Conservation (phyloP, 768 basidiomycete genomes). For the Chalciporus sphaerocephalus region DNA sequence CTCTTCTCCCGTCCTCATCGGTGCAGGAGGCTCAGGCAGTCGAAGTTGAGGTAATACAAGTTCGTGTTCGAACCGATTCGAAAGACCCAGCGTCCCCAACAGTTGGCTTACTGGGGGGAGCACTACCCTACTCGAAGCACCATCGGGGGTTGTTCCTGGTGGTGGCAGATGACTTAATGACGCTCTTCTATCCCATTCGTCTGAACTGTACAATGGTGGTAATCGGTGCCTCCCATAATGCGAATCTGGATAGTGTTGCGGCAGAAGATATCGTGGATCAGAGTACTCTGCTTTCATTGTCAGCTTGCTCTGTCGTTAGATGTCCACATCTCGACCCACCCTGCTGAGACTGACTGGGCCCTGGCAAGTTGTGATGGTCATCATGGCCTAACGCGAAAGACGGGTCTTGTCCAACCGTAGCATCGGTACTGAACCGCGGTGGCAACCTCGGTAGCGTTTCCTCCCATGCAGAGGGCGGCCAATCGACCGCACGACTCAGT, state of each 20-base stretch:
- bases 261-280: constrained; percentile 19
- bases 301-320: neutral
- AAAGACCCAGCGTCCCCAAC: constrained; percentile 20
- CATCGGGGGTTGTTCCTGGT: constrained; percentile 13
- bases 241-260: constrained; percentile 15
- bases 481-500: constrained; percentile 23
- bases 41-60: constrained; percentile 29
- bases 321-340: constrained; percentile 14
- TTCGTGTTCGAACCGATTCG: constrained; percentile 16
- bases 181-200: constrained; percentile 21
- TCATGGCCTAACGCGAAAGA: constrained; percentile 10
- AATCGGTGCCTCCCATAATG: constrained; percentile 24
- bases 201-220: constrained; percentile 21
- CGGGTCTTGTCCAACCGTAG: neutral
- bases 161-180: constrained; percentile 21
- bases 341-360: constrained; percentile 10
- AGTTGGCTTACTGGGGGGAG: constrained; percentile 28
- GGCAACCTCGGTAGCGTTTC: constrained; percentile 10
- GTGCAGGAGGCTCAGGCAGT: constrained; percentile 19
- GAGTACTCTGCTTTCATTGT: constrained; percentile 15
- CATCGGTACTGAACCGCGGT: constrained; percentile 5
- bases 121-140: constrained; percentile 20
- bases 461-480: constrained; percentile 20
- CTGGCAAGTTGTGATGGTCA: constrained; percentile 8
- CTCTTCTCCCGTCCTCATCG: constrained; percentile 9